Conservation (phyloP, 73 alveolate species). For the Tetrahymena borealis region DNA sequence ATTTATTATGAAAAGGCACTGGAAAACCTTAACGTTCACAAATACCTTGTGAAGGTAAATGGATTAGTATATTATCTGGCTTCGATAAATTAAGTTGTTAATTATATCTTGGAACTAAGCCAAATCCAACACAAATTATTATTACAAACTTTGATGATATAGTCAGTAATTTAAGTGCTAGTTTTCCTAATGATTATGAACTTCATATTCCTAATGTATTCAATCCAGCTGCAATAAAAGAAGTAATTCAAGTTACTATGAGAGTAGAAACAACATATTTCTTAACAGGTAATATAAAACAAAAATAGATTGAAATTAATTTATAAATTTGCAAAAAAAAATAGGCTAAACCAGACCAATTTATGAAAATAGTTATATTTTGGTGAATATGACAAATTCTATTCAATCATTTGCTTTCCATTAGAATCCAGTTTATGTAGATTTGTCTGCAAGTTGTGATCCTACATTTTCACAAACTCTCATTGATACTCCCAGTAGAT, state of each 20-base stretch:
- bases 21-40: conserved; percentile 24
- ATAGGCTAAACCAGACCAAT: neutral
- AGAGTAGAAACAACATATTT: conserved; percentile 2
- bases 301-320: neutral
- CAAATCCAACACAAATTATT: conserved; percentile 32
- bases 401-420: neutral
- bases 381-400: neutral
- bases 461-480: neutral
- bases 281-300: neutral
- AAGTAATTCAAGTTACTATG: conserved; percentile 1
- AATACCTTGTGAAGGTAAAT: conserved; percentile 16
- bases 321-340: neutral
- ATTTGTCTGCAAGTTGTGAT: neutral
- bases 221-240: conserved; percentile 17
- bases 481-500: neutral
- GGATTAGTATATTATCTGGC: neutral
- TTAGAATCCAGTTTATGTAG: neutral
- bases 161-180: neutral
- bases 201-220: conserved; percentile 25
- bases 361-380: neutral
- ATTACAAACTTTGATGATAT: conserved; percentile 31
- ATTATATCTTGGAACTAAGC: conserved; percentile 25
- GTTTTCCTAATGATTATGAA: conserved; percentile 12
- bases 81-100: conserved; percentile 6
- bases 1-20: neutral